phyloP scores from a whole-genome alignment of 225 moss, liverwort and hornwort species.

The Sphagnum tenellum region DNA sequence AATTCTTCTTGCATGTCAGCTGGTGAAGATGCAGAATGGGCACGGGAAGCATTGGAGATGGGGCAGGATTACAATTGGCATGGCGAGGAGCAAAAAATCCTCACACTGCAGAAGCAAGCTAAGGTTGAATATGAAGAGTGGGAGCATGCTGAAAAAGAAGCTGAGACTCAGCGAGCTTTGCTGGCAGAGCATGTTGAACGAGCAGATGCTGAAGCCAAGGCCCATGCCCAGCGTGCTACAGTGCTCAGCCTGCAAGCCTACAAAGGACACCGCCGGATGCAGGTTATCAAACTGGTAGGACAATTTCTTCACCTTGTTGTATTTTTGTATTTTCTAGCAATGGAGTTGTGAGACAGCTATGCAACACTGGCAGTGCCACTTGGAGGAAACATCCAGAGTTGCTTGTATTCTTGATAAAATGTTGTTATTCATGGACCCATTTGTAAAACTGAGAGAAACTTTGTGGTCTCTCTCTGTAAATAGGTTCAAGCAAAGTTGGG shows the following conservation, averaged over 20 bases:
- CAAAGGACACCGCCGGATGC: background rate
- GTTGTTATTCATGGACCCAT: no score
- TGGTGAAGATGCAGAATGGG: background rate
- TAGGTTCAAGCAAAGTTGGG: background rate
- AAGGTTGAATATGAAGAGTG: background rate
- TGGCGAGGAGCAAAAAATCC: background rate
- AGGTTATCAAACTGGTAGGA: background rate
- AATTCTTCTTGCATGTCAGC: background rate
- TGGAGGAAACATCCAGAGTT: no score
- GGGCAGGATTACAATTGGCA: background rate
- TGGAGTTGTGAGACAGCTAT: no score
- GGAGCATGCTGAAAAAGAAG: background rate
- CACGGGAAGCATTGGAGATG: background rate
- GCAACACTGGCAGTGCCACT: no score
- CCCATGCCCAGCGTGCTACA: background rate
- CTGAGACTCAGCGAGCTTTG: background rate
- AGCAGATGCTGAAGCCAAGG: constrained; percentile 1
- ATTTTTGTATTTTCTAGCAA: no score
- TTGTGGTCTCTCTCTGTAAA: no score
- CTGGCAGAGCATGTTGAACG: background rate
- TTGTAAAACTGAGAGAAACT: no score
- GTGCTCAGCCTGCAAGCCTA: background rate
- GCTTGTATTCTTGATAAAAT: no score
- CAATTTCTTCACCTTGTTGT: no score
- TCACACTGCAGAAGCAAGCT: background rate